Evolutionary conservation across 2,329 filamentous ascomycete species (phyloP).

Genomic region (Aphanocladium album): DNA sequence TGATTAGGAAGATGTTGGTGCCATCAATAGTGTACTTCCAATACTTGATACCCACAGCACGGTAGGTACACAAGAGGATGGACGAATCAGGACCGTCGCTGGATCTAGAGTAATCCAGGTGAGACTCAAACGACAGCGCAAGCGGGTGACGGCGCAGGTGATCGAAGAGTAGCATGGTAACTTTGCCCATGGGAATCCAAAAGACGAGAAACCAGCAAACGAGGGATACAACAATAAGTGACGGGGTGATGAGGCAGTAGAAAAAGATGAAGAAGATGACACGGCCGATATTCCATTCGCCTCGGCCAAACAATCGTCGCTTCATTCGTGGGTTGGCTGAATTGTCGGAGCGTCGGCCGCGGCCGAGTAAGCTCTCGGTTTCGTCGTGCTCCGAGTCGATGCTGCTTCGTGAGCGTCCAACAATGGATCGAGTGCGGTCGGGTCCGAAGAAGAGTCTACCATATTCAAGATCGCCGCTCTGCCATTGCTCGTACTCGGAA

Average conservation of each 20-base stretch:
- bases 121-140: conserved; percentile 87
- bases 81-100: conserved; percentile 71
- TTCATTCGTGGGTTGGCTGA: conserved; percentile 49
- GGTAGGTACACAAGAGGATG: conserved; percentile 92
- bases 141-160: conserved; percentile 90
- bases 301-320: conserved; percentile 85
- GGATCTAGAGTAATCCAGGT: conserved; percentile 67
- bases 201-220: conserved; percentile 97
- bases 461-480: conserved; percentile 93
- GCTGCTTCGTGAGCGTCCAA: conserved; percentile 82
- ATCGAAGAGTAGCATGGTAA: conserved; percentile 82
- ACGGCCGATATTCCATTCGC: conserved; percentile 90
- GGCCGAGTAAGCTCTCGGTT: conserved; percentile 80
- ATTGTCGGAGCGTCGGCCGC: conserved; percentile 47
- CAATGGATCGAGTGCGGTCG: conserved; percentile 66
- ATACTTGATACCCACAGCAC: conserved; percentile 88
- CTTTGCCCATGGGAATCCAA: conserved; percentile 97
- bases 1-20: conserved; percentile 98
- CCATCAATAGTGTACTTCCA: conserved; percentile 99
- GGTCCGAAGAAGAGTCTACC: conserved; percentile 95
- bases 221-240: conserved; percentile 76
- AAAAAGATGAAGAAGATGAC: conserved; percentile 97
- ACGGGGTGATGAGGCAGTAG: conserved; percentile 84
- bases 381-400: conserved; percentile 80
- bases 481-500: conserved; percentile 98